A percentile compares a stretch with the other conserved stretches of the same genome.
Evolutionary conservation across 2,329 filamentous ascomycete genomes (phyloP).

Genomic region (Arthroderma sp.): DNA sequence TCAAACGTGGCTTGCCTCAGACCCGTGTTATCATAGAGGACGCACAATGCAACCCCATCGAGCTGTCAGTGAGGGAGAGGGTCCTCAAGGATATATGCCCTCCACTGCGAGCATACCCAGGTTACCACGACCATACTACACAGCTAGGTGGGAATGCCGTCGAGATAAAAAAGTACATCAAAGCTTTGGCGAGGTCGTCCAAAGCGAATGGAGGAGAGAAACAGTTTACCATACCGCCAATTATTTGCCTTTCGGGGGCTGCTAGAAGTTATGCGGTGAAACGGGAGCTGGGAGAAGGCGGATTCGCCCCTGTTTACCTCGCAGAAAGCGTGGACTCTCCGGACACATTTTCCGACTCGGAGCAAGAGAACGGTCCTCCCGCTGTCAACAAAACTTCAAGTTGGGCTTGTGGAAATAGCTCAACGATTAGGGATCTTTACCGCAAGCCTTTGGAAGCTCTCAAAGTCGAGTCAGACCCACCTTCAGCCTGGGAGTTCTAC

Average conservation of each 20-base stretch:
- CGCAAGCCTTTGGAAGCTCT: conserved; percentile 64
- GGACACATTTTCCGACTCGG: conserved; percentile 26
- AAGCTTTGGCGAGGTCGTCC: conserved; percentile 44
- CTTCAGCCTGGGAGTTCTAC: conserved; percentile 89
- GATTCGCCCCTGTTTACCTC: conserved; percentile 90
- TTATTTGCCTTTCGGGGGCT: conserved; percentile 55
- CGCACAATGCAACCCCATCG: conserved; percentile 75
- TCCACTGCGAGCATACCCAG: conserved; percentile 59
- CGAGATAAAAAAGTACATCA: conserved; percentile 74
- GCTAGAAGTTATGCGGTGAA: conserved; percentile 62
- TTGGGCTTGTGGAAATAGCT: conserved; percentile 28
- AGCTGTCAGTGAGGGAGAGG: conserved; percentile 57
- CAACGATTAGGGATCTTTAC: conserved; percentile 14
- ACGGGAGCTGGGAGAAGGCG: conserved; percentile 79
- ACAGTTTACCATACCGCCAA: conserved; percentile 48
- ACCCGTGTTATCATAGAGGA: conserved; percentile 56
- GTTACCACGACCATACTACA: conserved; percentile 63
- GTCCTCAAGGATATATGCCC: conserved; percentile 67
- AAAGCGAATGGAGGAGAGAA: conserved; percentile 42
- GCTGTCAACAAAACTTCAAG: conserved; percentile 27
- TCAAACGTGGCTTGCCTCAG: conserved; percentile 1
- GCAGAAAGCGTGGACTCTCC: conserved; percentile 58
- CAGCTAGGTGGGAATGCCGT: conserved; percentile 53
- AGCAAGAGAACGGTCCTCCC: conserved; percentile 32
- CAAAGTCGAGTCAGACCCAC: conserved; percentile 78